Percentiles rank a stretch among this genome's conserved stretches.
Evolutionary conservation across 805 yeast genomes (phyloP).

Genomic region (Cyberlindnera misumaiensis): DNA sequence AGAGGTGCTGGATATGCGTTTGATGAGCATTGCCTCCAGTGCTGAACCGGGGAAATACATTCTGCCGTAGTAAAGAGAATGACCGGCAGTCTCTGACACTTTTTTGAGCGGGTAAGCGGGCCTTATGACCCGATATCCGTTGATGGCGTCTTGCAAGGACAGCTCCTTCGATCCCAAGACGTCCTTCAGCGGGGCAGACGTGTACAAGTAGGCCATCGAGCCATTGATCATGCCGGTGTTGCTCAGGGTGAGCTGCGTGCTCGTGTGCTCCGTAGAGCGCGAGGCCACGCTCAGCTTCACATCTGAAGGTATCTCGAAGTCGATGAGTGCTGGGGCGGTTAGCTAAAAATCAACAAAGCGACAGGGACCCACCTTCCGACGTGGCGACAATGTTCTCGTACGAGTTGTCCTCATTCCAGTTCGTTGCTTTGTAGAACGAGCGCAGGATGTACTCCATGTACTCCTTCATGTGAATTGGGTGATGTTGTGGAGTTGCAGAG

Average conservation of each 20-base stretch:
- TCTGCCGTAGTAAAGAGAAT: conserved; percentile 68
- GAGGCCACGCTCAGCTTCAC: conserved; percentile 60
- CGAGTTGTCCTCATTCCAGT: conserved; percentile 75
- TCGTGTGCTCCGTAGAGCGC: conserved; percentile 60
- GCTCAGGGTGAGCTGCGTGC: conserved; percentile 65
- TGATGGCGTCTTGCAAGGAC: conserved; percentile 58
- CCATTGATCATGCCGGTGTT: conserved; percentile 66
- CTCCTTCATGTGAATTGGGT: conserved; percentile 24
- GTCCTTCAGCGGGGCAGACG: conserved; percentile 48
- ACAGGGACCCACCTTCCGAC: conserved; percentile 31
- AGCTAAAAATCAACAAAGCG: not conserved
- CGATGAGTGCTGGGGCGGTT: conserved; percentile 39
- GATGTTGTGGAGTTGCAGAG: not conserved
- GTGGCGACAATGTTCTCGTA: conserved; percentile 73
- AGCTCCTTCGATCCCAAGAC: conserved; percentile 46
- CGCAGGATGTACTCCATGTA: conserved; percentile 84
- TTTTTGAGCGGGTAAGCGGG: conserved; percentile 30
- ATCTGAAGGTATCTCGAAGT: conserved; percentile 68
- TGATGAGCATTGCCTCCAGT: conserved; percentile 79
- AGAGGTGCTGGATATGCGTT: conserved; percentile 48
- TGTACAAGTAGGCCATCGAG: conserved; percentile 73
- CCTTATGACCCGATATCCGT: conserved; percentile 58
- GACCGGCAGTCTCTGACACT: conserved; percentile 5
- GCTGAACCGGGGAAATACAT: conserved; percentile 84
- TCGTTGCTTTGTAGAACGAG: conserved; percentile 61